Evolutionary conservation across 2,329 filamentous ascomycete genomes (phyloP).

Genomic region (Aureobasidium sp.): DNA sequence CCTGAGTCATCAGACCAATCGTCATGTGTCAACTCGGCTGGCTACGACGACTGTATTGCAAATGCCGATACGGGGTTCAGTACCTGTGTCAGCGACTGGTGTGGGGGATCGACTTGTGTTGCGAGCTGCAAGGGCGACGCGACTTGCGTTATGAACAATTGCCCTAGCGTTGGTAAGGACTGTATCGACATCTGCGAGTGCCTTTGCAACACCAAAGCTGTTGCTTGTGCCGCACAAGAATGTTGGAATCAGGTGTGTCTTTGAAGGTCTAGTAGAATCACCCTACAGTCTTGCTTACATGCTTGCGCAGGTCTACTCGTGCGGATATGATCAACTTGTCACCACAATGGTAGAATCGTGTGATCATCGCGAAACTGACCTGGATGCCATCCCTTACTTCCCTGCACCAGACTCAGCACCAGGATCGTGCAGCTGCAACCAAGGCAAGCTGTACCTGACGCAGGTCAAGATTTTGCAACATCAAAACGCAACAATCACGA

Average conservation of each 20-base stretch:
- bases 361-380: not conserved
- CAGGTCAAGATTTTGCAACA: not conserved
- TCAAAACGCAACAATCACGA: not conserved
- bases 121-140: not conserved
- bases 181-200: not conserved
- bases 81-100: not conserved
- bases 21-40: not conserved
- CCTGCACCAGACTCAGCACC: not conserved
- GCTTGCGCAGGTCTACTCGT: not conserved
- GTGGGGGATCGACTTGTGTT: not conserved
- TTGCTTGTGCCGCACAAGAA: not conserved
- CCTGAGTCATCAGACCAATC: not conserved
- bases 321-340: not conserved
- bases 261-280: not conserved
- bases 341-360: too few species aligned
- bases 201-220: not conserved
- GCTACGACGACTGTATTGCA: not conserved
- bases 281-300: not conserved
- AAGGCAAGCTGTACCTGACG: not conserved
- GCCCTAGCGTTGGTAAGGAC: not conserved
- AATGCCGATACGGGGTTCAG: not conserved
- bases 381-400: not conserved
- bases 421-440: not conserved
- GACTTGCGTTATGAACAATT: not conserved
- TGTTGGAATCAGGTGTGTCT: not conserved